phyloP scores from a whole-genome alignment of 2,329 filamentous ascomycete genomes.

The Myotisia sp. region DNA sequence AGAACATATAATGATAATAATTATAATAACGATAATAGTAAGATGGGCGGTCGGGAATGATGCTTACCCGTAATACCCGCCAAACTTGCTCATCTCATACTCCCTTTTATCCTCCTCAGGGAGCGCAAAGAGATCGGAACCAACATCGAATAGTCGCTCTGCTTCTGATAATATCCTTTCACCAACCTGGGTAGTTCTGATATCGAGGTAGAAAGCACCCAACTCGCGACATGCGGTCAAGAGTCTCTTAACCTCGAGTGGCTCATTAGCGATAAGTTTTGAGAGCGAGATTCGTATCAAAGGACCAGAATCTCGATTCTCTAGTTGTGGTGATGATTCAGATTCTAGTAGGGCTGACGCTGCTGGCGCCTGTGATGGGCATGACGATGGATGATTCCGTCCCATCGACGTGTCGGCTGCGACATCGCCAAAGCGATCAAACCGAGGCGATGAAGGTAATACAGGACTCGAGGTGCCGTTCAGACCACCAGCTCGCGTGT shows the following conservation, averaged over 20 bases:
- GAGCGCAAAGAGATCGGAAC: constrained; percentile 6
- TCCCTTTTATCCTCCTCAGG: constrained; percentile 3
- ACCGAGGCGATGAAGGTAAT: too few relatives aligned
- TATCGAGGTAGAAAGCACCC: constrained; percentile 9
- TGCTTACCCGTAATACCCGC: constrained; percentile 9
- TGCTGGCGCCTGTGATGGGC: too few relatives aligned
- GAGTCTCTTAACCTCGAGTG: constrained; percentile 3
- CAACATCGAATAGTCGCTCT: constrained; percentile 5
- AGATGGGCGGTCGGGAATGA: not conserved
- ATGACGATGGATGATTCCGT: too few relatives aligned
- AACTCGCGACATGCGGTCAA: constrained; percentile 5
- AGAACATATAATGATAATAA: too few relatives aligned
- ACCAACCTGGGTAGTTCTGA: constrained; percentile 6
- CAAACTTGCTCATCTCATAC: constrained; percentile 10
- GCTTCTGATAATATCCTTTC: constrained; percentile 6
- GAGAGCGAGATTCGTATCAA: constrained; percentile 6
- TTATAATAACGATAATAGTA: too few relatives aligned
- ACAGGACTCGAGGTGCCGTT: too few relatives aligned
- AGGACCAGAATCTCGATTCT: not conserved
- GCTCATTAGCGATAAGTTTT: constrained; percentile 6
- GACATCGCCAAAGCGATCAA: too few relatives aligned
- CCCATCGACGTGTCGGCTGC: too few relatives aligned
- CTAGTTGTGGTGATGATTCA: not conserved
- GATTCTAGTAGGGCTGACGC: not conserved
- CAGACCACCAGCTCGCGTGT: too few relatives aligned